A percentile compares a stretch with the other conserved stretches of the same genome.
Conservation (phyloP, 176 grass and related monocot species). For the Tillandsia fasciculata region DNA sequence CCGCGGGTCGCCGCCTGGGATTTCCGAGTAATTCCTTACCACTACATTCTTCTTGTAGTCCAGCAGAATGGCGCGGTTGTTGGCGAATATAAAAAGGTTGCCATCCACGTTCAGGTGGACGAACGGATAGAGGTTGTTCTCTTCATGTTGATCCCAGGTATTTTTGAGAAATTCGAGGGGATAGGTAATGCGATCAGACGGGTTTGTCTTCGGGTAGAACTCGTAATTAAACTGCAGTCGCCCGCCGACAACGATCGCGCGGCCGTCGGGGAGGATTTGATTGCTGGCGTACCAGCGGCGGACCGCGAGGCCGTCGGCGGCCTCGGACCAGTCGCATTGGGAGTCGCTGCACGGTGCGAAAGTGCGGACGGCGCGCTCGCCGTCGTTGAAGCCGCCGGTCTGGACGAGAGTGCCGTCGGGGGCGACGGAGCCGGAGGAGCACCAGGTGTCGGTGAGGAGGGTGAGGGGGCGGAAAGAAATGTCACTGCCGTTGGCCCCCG, state of each 20-base stretch:
- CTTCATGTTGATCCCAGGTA: constrained; percentile 38
- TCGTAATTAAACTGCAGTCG: constrained; percentile 68
- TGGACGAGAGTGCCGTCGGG: constrained; percentile 67
- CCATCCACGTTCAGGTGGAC: constrained; percentile 73
- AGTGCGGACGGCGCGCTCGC: constrained; percentile 43
- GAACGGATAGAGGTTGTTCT: constrained; percentile 88
- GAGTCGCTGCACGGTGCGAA: constrained; percentile 34
- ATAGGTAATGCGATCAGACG: constrained; percentile 18
- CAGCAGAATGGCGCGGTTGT: constrained; percentile 58
- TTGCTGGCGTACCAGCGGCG: constrained; percentile 77
- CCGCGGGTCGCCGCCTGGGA: constrained; percentile 43
- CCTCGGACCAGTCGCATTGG: constrained; percentile 61
- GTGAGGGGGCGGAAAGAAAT: constrained; percentile 40
- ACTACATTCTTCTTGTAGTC: constrained; percentile 56
- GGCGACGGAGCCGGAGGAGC: constrained; percentile 66
- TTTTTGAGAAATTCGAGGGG: constrained; percentile 34
- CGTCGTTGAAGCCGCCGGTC: constrained; percentile 84
- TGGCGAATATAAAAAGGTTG: constrained; percentile 83
- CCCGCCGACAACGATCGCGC: constrained; percentile 54
- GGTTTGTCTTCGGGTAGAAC: constrained; percentile 51
- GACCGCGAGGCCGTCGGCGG: constrained; percentile 37
- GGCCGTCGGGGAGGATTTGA: constrained; percentile 81
- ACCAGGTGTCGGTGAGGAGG: constrained; percentile 75
- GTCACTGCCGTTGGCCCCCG: neutral
- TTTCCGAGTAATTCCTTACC: constrained; percentile 37